Percentiles rank a stretch among this genome's conserved stretches.
phyloP scores from a whole-genome alignment of 106 monocot genomes.

The Dioscorea dumetorum region DNA sequence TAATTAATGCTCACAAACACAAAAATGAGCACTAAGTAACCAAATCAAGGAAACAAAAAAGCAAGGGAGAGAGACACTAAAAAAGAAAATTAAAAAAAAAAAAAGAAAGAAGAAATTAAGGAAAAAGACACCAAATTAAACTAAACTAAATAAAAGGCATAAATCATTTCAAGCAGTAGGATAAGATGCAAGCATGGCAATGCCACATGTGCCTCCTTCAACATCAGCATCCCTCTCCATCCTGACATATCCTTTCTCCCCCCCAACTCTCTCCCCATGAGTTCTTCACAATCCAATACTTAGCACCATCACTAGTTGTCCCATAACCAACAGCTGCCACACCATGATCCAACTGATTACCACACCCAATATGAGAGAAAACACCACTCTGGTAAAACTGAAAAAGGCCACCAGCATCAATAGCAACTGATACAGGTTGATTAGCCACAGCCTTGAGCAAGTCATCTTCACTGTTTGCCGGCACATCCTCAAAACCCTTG shows the following conservation, averaged over 20 bases:
- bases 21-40: too few species aligned
- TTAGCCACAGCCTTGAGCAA: neutral
- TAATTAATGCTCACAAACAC: too few species aligned
- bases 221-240: neutral
- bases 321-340: slow-evolving; percentile 5
- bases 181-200: slow-evolving; percentile 1
- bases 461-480: neutral
- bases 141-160: too few species aligned
- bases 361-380: neutral
- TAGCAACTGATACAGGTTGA: neutral
- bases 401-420: neutral
- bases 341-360: neutral
- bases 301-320: neutral
- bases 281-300: slow-evolving; percentile 11
- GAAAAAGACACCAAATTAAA: too few species aligned
- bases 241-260: neutral
- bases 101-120: too few species aligned
- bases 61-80: too few species aligned
- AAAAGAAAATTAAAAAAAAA: too few species aligned
- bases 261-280: slow-evolving; percentile 5
- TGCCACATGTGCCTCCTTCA: neutral
- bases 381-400: neutral
- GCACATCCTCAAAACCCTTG: neutral
- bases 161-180: neutral
- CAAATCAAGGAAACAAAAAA: too few species aligned